Evolutionary conservation across 306 rosid species (phyloP), one percentile per base, ranked within the genome.

Genomic region (Rubus idaeus): DNA sequence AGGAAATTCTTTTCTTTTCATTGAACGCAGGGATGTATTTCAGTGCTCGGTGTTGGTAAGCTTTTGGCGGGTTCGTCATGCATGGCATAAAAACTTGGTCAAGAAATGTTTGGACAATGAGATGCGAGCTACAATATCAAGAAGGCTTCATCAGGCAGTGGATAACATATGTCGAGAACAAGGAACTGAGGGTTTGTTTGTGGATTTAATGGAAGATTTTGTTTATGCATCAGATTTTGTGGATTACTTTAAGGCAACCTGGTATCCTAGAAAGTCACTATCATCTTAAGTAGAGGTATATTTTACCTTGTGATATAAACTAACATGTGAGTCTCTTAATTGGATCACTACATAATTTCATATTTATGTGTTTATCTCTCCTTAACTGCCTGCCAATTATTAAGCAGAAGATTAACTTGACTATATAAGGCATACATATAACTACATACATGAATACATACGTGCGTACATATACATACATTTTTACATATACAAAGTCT

Each of bases 231-330:
- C 88, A 65, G 84, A 86, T 51, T 94, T 91, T 75, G 75, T 88
- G 90, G 94, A 94, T 78, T 94, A 94, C 86, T 91, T 90, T 80
- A 91, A 85, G 93, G 90, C 97, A 47, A 86, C 88, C 18, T 91
- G 97, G 98, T 80, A 82, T 88, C 94, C 97, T 18, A 89, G 93
- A 85, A 76, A 63, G 96, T 84, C 23, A 46, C 66, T 46, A 69
- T 74, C 81, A 71, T 57, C 73, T 74, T 74, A 66, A 71, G 83
- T 73, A 16, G 42, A 78, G 39, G 60, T 77, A 72, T 81, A 46
- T 71, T 11, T 13, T 61, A 30, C 23, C 70, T 21, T 47, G 7
- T 73, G 62, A 70, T 51, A n/a, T n/a, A n/a, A n/a, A 60, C 40
- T 41, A 57, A 21, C 3, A 21, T 17, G 74, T 40, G n/a, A 35